A percentile compares a stretch with the other conserved stretches of the same genome.
These are phyloP conservation scores for Phoma sp. DNA, from an alignment of 2,329 filamentous ascomycete genomes.

Conservation along the genomic window DNA sequence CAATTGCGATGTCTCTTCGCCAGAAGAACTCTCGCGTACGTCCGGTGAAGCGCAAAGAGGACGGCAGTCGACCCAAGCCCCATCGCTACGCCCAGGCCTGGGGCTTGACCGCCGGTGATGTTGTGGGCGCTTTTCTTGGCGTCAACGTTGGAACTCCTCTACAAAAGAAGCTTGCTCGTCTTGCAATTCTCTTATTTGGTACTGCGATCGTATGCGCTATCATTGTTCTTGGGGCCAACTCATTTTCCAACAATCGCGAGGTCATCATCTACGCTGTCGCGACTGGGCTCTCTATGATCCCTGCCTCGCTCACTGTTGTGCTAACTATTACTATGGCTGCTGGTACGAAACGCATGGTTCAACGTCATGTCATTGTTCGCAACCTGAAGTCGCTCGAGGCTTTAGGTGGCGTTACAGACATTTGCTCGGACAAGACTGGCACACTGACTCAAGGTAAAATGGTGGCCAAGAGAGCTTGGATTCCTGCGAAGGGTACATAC, in stretches of 20 bases:
- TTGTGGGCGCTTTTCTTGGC: conserved; percentile 47
- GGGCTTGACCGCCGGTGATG: conserved; percentile 54
- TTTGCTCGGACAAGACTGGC: conserved; percentile 44
- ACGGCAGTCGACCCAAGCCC: conserved; percentile 35
- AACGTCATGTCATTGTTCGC: conserved; percentile 44
- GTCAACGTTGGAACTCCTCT: conserved; percentile 48
- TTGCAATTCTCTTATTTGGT: conserved; percentile 41
- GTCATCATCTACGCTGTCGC: conserved; percentile 48
- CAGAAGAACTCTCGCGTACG: conserved; percentile 51
- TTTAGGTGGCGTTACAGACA: conserved; percentile 45
- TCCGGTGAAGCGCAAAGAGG: conserved; percentile 49
- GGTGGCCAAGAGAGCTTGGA: conserved; percentile 45
- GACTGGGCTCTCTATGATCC: conserved; percentile 46
- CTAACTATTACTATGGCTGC: conserved; percentile 49
- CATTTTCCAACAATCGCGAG: conserved; percentile 45
- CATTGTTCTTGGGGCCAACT: conserved; percentile 45
- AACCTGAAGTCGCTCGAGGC: conserved; percentile 47
- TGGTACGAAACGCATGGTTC: conserved; percentile 45
- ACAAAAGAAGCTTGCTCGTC: conserved; percentile 46
- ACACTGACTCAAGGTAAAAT: conserved; percentile 45
- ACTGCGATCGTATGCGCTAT: conserved; percentile 43
- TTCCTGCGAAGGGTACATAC: conserved; percentile 42
- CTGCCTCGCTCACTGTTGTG: conserved; percentile 43
- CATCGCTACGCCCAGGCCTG: conserved; percentile 55
- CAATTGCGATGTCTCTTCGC: conserved; percentile 71